Percentiles rank a stretch among this genome's conserved stretches.
phyloP scores from a whole-genome alignment of 2,329 filamentous ascomycete genomes.

The Gaeumannomyces tritici region DNA sequence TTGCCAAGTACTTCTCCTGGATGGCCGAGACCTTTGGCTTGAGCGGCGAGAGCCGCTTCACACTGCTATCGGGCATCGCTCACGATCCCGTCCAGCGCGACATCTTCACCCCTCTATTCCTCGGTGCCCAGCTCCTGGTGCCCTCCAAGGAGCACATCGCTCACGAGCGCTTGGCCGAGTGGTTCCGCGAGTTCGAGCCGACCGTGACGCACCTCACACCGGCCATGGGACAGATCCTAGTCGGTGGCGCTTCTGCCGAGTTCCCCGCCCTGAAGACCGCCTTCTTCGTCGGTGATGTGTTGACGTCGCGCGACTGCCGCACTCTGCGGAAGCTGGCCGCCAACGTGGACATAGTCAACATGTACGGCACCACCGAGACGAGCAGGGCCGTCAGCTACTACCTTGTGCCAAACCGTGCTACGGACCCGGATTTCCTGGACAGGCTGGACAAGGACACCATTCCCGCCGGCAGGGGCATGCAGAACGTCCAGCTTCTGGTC shows the following conservation, averaged over 20 bases:
- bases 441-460: conserved; percentile 51
- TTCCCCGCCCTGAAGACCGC: conserved; percentile 70
- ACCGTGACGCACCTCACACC: conserved; percentile 87
- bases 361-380: conserved; percentile 86
- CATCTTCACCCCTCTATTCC: conserved; percentile 83
- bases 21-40: conserved; percentile 80
- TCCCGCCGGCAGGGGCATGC: conserved; percentile 77
- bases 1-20: conserved; percentile 85
- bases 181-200: conserved; percentile 67
- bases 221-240: conserved; percentile 90
- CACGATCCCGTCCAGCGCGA: conserved; percentile 63
- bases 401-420: conserved; percentile 57
- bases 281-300: conserved; percentile 86
- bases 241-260: conserved; percentile 69
- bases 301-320: conserved; percentile 76
- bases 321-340: conserved; percentile 66
- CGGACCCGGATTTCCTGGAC: conserved; percentile 46
- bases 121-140: conserved; percentile 71
- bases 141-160: conserved; percentile 77
- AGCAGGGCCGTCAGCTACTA: conserved; percentile 75
- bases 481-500: conserved; percentile 80
- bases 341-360: conserved; percentile 70
- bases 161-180: conserved; percentile 78
- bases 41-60: conserved; percentile 64
- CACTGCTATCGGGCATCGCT: conserved; percentile 76